Evolutionary conservation across 495 filamentous ascomycete genomes (phyloP).

Genomic region (Melanomma pulvis-pyrius): DNA sequence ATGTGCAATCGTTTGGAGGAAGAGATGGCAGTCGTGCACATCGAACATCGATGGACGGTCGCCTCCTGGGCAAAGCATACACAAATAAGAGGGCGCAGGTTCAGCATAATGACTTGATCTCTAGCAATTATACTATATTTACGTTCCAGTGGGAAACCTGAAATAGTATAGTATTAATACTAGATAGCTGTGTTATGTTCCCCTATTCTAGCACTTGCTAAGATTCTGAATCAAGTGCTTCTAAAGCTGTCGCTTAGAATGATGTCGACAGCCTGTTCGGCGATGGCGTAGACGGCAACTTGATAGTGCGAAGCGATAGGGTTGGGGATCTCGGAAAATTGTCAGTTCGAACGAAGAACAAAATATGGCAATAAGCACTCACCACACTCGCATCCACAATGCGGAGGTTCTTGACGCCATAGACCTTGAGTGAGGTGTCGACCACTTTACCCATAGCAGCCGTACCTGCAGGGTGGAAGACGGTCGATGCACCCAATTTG

Average conservation of each 20-base stretch:
- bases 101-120: too few species aligned
- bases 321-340: slow-evolving; percentile 18
- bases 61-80: too few species aligned
- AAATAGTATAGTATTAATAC: too few species aligned
- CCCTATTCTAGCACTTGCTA: too few species aligned
- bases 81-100: too few species aligned
- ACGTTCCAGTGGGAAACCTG: too few species aligned
- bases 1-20: too few species aligned
- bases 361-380: background rate
- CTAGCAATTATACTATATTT: too few species aligned
- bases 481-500: slow-evolving; percentile 15
- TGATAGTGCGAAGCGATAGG: slow-evolving; percentile 34
- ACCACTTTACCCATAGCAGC: slow-evolving; percentile 45
- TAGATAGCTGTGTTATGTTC: too few species aligned
- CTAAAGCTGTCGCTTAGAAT: slow-evolving; percentile 23
- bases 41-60: too few species aligned
- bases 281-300: slow-evolving; percentile 27
- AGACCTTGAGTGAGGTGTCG: slow-evolving; percentile 41
- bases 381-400: slow-evolving; percentile 44
- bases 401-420: slow-evolving; percentile 38
- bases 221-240: too few species aligned
- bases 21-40: too few species aligned
- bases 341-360: background rate
- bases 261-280: slow-evolving; percentile 31
- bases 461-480: slow-evolving; percentile 41